These are phyloP conservation scores for Amoeboaphelidium occidentale DNA, from an alignment of 371 early-diverging fungal genomes.

Conservation along the genomic window DNA sequence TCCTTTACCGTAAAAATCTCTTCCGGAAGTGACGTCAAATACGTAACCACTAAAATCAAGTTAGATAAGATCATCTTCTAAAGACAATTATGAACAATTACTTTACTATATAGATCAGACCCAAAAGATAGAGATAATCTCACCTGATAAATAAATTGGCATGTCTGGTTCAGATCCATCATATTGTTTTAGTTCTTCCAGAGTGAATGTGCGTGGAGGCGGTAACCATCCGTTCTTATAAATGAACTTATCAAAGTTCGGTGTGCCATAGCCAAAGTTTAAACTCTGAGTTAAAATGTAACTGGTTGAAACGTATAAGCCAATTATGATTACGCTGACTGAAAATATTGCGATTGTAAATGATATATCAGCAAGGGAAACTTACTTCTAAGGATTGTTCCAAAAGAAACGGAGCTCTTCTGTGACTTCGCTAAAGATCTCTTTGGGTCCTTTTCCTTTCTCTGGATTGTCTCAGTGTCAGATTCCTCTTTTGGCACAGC, in stretches of 20 bases:
- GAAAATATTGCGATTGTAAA: no score
- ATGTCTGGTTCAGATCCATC: conserved; percentile 35
- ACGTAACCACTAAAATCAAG: no score
- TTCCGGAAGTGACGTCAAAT: conserved; percentile 34
- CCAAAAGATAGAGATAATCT: conserved; percentile 1
- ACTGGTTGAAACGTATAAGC: conserved; percentile 1
- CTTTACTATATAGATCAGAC: background rate
- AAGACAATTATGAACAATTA: no score
- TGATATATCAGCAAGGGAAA: no score
- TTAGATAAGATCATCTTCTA: no score
- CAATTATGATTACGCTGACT: background rate
- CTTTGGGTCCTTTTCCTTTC: no score
- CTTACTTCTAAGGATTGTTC: no score
- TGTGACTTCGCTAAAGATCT: no score
- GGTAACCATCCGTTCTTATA: conserved; percentile 5
- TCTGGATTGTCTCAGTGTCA: no score
- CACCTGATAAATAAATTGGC: conserved; percentile 51
- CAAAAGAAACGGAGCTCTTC: no score
- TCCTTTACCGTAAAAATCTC: conserved; percentile 17
- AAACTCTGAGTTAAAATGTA: conserved; percentile 11
- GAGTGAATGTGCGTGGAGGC: conserved; percentile 26
- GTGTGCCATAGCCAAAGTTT: conserved; percentile 12
- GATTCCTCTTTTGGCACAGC: no score
- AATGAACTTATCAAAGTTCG: conserved; percentile 7
- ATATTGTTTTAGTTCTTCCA: conserved; percentile 36